Evolutionary conservation across 352 stramenopile species (phyloP).

Genomic region (Pythium monospermum): DNA sequence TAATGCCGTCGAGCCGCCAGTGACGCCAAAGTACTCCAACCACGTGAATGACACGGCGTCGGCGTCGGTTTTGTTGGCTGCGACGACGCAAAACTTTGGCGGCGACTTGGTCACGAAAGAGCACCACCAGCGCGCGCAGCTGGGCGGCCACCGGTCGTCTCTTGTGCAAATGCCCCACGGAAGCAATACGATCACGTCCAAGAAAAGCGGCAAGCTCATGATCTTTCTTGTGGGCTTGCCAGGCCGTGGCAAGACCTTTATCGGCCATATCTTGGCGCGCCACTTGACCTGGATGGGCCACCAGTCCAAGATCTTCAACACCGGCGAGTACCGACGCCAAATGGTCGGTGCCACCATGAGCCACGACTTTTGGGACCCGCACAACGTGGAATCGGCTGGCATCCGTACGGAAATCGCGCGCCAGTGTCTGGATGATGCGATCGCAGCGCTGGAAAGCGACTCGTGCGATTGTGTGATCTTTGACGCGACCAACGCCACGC

Average conservation of each 20-base stretch:
- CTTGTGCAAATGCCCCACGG: conserved; percentile 33
- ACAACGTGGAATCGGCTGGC: conserved; percentile 63
- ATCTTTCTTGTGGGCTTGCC: conserved; percentile 78
- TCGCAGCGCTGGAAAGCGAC: conserved; percentile 56
- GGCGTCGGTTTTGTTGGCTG: conserved; percentile 68
- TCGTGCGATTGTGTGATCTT: conserved; percentile 78
- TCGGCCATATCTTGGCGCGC: conserved; percentile 72
- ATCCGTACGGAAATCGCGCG: conserved; percentile 68
- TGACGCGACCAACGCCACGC: conserved; percentile 81
- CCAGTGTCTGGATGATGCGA: conserved; percentile 68
- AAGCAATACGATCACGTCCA: conserved; percentile 32
- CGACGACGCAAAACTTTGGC: conserved; percentile 82
- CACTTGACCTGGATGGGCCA: conserved; percentile 87
- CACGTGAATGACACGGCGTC: conserved; percentile 63
- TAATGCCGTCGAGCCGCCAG: conserved; percentile 2
- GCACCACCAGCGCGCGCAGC: conserved; percentile 61
- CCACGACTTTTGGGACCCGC: conserved; percentile 78
- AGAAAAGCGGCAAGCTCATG: conserved; percentile 64
- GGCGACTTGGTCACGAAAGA: conserved; percentile 78
- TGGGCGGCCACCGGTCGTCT: conserved; percentile 67
- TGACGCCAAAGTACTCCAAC: conserved; percentile 64
- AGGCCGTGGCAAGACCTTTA: conserved; percentile 81
- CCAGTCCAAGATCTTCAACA: conserved; percentile 78
- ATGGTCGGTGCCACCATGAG: conserved; percentile 63
- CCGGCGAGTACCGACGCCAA: conserved; percentile 70